Evolutionary conservation across 2,329 filamentous ascomycete species (phyloP).

Genomic region (Diatrype stigma): DNA sequence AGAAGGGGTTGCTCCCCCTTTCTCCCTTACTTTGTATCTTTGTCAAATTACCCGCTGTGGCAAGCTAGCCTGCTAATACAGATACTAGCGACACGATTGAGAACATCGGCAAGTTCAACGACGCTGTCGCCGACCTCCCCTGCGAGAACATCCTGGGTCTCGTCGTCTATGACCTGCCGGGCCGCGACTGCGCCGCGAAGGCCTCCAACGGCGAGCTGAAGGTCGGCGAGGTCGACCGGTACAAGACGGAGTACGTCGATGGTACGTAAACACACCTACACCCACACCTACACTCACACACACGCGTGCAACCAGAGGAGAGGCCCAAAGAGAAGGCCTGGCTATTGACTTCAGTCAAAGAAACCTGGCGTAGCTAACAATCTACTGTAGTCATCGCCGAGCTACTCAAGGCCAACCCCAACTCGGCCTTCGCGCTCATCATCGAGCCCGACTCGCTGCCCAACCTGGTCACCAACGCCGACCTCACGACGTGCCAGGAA

Average conservation of each 20-base stretch:
- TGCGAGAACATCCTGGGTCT: slow-evolving; percentile 39
- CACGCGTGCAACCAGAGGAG: not conserved
- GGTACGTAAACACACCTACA: slow-evolving; percentile 26
- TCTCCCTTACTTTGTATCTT: no score
- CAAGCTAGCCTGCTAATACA: no score
- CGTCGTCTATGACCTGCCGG: slow-evolving; percentile 56
- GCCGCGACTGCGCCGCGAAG: slow-evolving; percentile 55
- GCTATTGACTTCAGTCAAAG: no score
- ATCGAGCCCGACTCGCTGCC: slow-evolving; percentile 56
- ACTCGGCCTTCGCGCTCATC: slow-evolving; percentile 42
- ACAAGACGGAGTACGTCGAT: slow-evolving; percentile 52
- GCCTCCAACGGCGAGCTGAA: slow-evolving; percentile 57
- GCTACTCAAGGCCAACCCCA: slow-evolving; percentile 41
- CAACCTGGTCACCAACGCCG: slow-evolving; percentile 55
- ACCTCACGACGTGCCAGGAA: slow-evolving; percentile 44
- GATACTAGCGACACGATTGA: slow-evolving; percentile 43
- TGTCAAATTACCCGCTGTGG: no score
- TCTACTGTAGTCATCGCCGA: slow-evolving; percentile 32
- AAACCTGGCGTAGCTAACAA: no score
- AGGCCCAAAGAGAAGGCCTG: not conserved
- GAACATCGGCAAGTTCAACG: slow-evolving; percentile 46
- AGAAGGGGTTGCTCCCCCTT: no score
- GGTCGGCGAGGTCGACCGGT: slow-evolving; percentile 45
- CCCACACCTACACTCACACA: not conserved
- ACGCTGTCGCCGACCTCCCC: slow-evolving; percentile 42